Evolutionary conservation across 345 rosid species (phyloP), one percentile per base, ranked within the genome.

Genomic region (Nasturtium officinale): DNA sequence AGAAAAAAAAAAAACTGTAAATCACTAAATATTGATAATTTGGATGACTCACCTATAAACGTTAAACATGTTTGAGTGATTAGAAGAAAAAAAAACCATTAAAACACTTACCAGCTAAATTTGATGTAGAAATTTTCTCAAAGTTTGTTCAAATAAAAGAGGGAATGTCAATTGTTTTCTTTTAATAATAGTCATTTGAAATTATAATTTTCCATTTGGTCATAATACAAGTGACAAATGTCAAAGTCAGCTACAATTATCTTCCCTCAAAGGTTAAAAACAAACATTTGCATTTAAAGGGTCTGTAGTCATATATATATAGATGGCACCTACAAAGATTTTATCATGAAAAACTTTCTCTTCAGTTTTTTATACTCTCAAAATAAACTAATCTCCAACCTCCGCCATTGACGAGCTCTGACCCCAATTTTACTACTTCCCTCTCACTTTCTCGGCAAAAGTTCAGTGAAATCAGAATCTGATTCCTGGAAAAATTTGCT

Each of bases 341-440:
- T 59, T 61, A 66, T 56, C 17, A 28, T n/a, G 10, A 67, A 29
- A 61, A 57, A 55, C 78, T 68, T 47, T 56, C 59, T 57, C 71
- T 63, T 21, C 58, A 30, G 37, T 7, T n/a, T 33, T 18, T 23
- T 23, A 54, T 68, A 17, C 23, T 67, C 12, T 18, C 1, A 12
- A 46, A 18, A 54, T 1, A 37, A 58, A 20, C 61, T 9, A 59
- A 50, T 73, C 71, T 61, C 9, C 51, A 74, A 25, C 40, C 10
- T 74, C 52, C 51, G 16, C 53, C 53, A 66, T 74, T 57, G 78
- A 74, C 58, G 73, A 67, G 42, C 67, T 48, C 67, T 74, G 67
- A 43, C 38, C 7, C 58, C 47, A 21, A 12, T 28, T 28, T 68
- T 20, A 52, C 45, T 17, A 51, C 42, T 29, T 18, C 38, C 37